Conservation (phyloP, 768 basidiomycete genomes). For the Fomitopsis pulvina region DNA sequence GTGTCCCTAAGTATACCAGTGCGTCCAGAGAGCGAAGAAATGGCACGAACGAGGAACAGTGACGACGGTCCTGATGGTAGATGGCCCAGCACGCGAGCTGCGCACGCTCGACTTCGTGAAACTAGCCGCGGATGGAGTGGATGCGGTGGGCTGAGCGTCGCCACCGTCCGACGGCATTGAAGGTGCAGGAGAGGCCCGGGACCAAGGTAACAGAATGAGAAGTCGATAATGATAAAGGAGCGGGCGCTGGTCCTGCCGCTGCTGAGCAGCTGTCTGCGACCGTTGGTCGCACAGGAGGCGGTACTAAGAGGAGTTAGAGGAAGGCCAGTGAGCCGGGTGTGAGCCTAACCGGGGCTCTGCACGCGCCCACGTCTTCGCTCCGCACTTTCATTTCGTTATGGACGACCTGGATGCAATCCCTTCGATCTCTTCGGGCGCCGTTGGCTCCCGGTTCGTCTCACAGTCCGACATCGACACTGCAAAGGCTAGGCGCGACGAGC, state of each 20-base stretch:
- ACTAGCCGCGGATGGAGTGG: constrained; percentile 16
- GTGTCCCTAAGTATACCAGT: constrained; percentile 1
- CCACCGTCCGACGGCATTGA: constrained; percentile 15
- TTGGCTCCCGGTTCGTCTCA: constrained; percentile 82
- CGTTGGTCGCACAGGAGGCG: constrained; percentile 1
- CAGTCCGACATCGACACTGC: constrained; percentile 73
- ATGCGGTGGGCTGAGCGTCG: constrained; percentile 7
- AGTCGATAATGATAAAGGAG: background rate
- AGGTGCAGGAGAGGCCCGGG: constrained; percentile 2
- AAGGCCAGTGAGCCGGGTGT: background rate
- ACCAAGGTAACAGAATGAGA: constrained; percentile 4
- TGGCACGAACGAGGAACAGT: constrained; percentile 60
- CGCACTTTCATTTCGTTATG: constrained; percentile 30
- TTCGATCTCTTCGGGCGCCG: constrained; percentile 62
- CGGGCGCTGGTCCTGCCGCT: constrained; percentile 1
- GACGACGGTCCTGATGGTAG: constrained; percentile 49
- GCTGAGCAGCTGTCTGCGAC: background rate
- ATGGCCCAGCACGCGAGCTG: constrained; percentile 23
- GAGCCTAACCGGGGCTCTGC: constrained; percentile 6
- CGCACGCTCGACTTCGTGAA: constrained; percentile 25
- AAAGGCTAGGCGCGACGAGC: constrained; percentile 66
- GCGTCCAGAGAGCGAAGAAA: background rate
- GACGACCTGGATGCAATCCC: constrained; percentile 58
- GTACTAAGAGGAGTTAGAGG: constrained; percentile 2
- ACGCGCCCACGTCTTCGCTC: background rate